These are phyloP conservation scores for Grosmannia huntii DNA, from an alignment of 2,329 filamentous ascomycete genomes.

Conservation along the genomic window DNA sequence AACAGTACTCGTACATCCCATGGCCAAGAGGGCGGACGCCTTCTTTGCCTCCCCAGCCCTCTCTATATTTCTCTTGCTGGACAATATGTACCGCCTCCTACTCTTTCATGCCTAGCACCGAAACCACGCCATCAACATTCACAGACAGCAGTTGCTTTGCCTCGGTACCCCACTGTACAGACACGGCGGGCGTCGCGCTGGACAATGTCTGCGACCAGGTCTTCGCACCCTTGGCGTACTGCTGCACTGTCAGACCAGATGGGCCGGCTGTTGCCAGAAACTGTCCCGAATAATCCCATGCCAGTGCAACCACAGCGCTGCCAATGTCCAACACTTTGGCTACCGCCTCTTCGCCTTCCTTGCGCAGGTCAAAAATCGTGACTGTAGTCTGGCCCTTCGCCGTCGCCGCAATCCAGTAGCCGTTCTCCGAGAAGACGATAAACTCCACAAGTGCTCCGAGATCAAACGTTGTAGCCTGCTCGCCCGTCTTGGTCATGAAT, in stretches of 20 bases:
- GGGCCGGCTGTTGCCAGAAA: conserved; percentile 75
- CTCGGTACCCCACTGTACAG: conserved; percentile 63
- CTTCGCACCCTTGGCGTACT: conserved; percentile 80
- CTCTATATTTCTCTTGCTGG: background rate
- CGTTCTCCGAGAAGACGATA: conserved; percentile 87
- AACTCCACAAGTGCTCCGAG: conserved; percentile 58
- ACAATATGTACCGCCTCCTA: conserved; percentile 8
- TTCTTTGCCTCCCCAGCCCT: background rate
- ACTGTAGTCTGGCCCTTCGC: conserved; percentile 66
- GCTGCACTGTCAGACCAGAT: conserved; percentile 72
- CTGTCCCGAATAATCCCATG: conserved; percentile 93
- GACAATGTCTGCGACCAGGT: conserved; percentile 78
- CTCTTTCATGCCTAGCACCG: conserved; percentile 49
- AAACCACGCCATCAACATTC: conserved; percentile 62
- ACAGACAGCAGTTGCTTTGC: conserved; percentile 65
- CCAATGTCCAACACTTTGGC: conserved; percentile 82
- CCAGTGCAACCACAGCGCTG: conserved; percentile 62
- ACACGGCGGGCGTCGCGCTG: conserved; percentile 59
- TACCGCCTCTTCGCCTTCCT: conserved; percentile 68
- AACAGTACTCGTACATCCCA: background rate
- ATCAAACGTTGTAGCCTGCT: conserved; percentile 61
- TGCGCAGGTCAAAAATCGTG: conserved; percentile 84
- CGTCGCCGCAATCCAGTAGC: conserved; percentile 83
- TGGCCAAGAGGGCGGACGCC: background rate
- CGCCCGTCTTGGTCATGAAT: conserved; percentile 72